Percentiles rank a stretch among this genome's conserved stretches.
These are phyloP conservation scores for Rubia peregrina DNA, from an alignment of 305 asterid species.

Conservation along the genomic window DNA sequence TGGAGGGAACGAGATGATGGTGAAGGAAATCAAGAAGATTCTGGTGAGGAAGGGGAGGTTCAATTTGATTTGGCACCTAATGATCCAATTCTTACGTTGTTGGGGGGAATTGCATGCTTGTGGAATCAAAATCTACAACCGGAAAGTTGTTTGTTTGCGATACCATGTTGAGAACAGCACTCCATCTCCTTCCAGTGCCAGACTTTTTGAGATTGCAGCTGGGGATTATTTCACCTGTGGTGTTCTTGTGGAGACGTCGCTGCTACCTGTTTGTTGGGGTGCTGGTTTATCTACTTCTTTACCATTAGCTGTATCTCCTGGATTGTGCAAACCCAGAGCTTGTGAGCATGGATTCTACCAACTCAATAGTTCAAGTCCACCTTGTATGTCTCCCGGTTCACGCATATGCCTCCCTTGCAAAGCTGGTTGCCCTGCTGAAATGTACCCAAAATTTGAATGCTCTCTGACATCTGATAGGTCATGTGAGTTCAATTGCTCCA, in stretches of 20 bases:
- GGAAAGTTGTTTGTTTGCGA: conserved; percentile 74
- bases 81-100: no score
- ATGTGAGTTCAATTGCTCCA: conserved; percentile 59
- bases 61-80: no score
- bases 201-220: conserved; percentile 67
- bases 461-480: conserved; percentile 39
- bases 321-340: conserved; percentile 42
- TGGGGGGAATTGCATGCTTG: no score
- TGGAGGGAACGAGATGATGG: no score
- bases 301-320: conserved; percentile 63
- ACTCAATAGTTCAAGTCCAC: conserved; percentile 38
- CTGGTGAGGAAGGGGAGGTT: no score
- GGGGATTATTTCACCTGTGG: conserved; percentile 87
- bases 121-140: conserved; percentile 19
- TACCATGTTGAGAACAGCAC: conserved; percentile 50
- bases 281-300: conserved; percentile 51
- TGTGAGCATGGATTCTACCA: conserved; percentile 48
- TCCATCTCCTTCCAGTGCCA: conserved; percentile 55
- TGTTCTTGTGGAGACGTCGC: conserved; percentile 46
- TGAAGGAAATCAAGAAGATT: no score
- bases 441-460: conserved; percentile 46
- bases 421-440: conserved; percentile 53
- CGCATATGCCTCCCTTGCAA: conserved; percentile 67
- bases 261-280: conserved; percentile 77
- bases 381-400: conserved; percentile 49